Conservation (phyloP, 2,329 filamentous ascomycete genomes). For the Cladophialophora psammophila region DNA sequence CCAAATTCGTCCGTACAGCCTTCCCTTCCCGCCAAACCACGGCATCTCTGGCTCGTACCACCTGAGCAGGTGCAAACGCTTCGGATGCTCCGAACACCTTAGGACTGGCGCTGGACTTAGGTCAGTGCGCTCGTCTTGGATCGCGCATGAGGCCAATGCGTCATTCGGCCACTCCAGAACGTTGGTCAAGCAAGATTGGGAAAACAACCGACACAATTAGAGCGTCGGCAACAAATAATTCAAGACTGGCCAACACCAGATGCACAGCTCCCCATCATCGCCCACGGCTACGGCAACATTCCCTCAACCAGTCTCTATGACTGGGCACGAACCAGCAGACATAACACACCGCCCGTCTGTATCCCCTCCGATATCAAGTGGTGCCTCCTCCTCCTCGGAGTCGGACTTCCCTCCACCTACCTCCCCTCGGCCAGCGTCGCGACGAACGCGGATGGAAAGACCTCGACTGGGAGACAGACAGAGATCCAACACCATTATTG, state of each 20-base stretch:
- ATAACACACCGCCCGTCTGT: conserved; percentile 23
- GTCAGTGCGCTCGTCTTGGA: conserved; percentile 24
- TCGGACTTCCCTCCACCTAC: conserved; percentile 55
- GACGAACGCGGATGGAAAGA: conserved; percentile 59
- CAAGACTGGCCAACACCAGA: conserved; percentile 16
- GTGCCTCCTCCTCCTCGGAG: conserved; percentile 56
- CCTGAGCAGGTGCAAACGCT: conserved; percentile 11
- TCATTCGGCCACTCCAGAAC: conserved; percentile 28
- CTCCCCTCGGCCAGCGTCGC: conserved; percentile 60
- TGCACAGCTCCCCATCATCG: conserved; percentile 26
- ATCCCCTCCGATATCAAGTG: conserved; percentile 38
- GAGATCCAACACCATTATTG: conserved; percentile 82
- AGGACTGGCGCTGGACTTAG: conserved; percentile 25
- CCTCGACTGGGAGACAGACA: conserved; percentile 76
- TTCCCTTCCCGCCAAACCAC: conserved; percentile 6
- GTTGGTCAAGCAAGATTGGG: conserved; percentile 25
- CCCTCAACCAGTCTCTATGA: conserved; percentile 32
- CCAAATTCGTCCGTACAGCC: conserved; percentile 3
- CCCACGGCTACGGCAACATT: conserved; percentile 31
- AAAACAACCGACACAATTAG: conserved; percentile 24
- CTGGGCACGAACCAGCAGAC: conserved; percentile 10
- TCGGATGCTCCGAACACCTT: conserved; percentile 26
- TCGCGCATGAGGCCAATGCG: conserved; percentile 31
- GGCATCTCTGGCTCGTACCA: conserved; percentile 23
- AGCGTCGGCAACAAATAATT: background rate